phyloP scores from a whole-genome alignment of 805 yeast species.

The Pichia membranifaciens region DNA sequence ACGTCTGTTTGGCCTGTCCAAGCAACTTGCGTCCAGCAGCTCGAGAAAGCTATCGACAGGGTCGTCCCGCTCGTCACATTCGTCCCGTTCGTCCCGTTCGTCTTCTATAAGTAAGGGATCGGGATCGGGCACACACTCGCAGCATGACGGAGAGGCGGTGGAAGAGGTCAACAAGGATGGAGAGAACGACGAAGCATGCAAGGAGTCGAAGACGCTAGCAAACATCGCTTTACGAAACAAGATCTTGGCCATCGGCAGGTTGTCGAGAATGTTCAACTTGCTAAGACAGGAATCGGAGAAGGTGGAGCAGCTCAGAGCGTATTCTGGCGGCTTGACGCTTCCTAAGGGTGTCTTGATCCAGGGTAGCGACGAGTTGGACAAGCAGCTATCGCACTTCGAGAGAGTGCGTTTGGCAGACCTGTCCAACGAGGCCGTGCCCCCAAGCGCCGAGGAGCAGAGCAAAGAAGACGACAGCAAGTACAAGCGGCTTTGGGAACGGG shows the following conservation, averaged over 20 bases:
- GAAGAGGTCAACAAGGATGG: conserved; percentile 1
- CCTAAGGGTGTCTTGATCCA: conserved; percentile 85
- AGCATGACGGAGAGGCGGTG: not conserved
- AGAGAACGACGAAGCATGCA: conserved; percentile 2
- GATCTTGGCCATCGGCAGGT: conserved; percentile 92
- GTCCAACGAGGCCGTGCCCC: conserved; percentile 83
- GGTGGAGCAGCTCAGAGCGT: conserved; percentile 72
- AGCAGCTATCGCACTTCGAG: conserved; percentile 68
- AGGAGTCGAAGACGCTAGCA: conserved; percentile 18
- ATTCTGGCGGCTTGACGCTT: conserved; percentile 59
- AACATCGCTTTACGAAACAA: conserved; percentile 65
- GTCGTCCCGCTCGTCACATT: not conserved
- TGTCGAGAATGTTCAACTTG: conserved; percentile 88
- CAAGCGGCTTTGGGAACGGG: conserved; percentile 9
- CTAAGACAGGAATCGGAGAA: conserved; percentile 85
- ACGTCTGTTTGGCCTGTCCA: not conserved
- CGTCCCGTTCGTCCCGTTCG: not conserved
- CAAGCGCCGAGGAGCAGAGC: conserved; percentile 34
- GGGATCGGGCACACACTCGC: not conserved
- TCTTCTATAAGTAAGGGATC: not conserved
- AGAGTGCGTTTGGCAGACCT: conserved; percentile 79
- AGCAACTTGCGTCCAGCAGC: not conserved
- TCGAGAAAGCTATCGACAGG: not conserved
- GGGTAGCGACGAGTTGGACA: conserved; percentile 73
- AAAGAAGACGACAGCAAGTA: conserved; percentile 12